Percentiles rank a stretch among this genome's conserved stretches.
phyloP scores from a whole-genome alignment of 257 asterid species.

The Solanum medicagineum region DNA sequence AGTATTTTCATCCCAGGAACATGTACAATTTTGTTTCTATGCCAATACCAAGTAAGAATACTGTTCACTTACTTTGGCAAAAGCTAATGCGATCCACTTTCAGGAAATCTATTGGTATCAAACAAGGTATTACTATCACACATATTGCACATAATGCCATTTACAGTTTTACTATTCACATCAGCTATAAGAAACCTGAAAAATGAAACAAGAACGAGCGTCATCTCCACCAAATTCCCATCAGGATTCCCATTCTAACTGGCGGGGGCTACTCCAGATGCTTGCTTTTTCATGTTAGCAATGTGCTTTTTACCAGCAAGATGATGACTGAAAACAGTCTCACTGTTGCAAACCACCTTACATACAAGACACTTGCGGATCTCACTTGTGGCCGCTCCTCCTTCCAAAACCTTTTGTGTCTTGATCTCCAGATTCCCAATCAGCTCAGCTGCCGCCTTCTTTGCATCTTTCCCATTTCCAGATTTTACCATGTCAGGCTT shows the following conservation, averaged over 20 bases:
- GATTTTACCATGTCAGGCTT: constrained; percentile 21
- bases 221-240: not conserved
- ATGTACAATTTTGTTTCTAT: not conserved
- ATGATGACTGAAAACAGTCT: constrained; percentile 39
- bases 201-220: not conserved
- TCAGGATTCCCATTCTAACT: not conserved
- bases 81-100: not conserved
- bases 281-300: constrained; percentile 34
- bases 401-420: constrained; percentile 42
- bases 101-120: not conserved
- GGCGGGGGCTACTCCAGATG: constrained; percentile 15
- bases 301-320: constrained; percentile 66
- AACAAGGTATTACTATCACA: not conserved
- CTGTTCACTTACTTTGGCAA: not conserved
- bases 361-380: constrained; percentile 46
- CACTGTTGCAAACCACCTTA: constrained; percentile 75
- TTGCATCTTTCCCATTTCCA: constrained; percentile 13
- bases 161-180: not conserved
- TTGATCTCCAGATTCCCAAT: constrained; percentile 46
- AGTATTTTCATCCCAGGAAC: not conserved
- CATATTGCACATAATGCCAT: not conserved
- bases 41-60: not conserved
- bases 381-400: constrained; percentile 48
- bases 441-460: constrained; percentile 27
- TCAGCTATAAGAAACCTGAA: not conserved